Evolutionary conservation across 352 stramenopile species (phyloP), one percentile per base, ranked within the genome.

Genomic region (Pythium monospermum): DNA sequence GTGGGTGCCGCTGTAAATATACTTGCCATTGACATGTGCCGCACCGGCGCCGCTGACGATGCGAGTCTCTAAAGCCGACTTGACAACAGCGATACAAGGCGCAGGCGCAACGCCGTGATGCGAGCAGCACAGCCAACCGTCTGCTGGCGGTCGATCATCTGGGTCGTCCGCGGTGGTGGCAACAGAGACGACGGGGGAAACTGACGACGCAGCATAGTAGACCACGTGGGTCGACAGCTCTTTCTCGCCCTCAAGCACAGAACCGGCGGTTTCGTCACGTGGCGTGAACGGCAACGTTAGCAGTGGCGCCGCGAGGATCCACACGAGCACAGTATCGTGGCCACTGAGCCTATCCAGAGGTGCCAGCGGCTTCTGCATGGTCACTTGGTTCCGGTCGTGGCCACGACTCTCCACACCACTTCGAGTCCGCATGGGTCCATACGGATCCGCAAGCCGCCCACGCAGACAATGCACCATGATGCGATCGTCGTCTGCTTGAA

Each of bases 11-110:
- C 43, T 81, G 4, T 71, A 55, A 22, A 91, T 67, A 38, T 87
- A 89, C 12, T 73, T 75, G 3, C 76, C 76, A 41, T 91, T 91
- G 3, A 89, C 43, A 43, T 83, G 66, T 0, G 49, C 52, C 1
- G 69, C 53, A 5, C 81, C 81, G 21, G 81, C 78, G 19, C 76
- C 78, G 36, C 41, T 47, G 0, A 89, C 69, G 3, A 71, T 45
- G 73, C 73, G 86, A 12, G 78, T 82, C 25, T 89, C 76, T 6
- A 89, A 68, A 2, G 76, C 73, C 2, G 75, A 79, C 45, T 79
- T 76, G 3, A 71, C 15, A 3, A 32, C 36, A 0, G 18, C 53
- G 1, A 87, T 19, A 26, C 44, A 37, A 12, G 78, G 78, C 13
- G 50, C 45, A 16, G 75, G 73, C 10, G 45, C 44, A 12, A 66